Conservation (phyloP, 2,329 filamentous ascomycete genomes). For the Huntiella bhutanensis region DNA sequence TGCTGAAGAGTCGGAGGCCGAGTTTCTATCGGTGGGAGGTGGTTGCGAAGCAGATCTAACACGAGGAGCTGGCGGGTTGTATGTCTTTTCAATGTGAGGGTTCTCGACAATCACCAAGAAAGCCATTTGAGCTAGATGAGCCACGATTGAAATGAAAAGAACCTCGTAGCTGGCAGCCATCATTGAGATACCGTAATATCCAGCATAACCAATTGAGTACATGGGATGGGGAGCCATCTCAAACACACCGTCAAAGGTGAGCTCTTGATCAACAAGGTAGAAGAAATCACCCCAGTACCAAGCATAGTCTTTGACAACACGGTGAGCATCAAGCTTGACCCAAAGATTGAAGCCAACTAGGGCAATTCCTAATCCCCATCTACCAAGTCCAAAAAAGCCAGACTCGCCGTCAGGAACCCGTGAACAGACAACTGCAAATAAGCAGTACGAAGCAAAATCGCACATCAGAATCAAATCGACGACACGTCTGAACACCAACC, state of each 20-base stretch:
- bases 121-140: slow-evolving; percentile 82
- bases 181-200: slow-evolving; percentile 95
- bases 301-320: slow-evolving; percentile 95
- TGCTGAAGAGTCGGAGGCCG: not conserved
- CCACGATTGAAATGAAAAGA: slow-evolving; percentile 86
- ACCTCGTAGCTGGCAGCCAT: slow-evolving; percentile 98
- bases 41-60: slow-evolving; percentile 25
- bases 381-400: slow-evolving; percentile 44
- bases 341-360: slow-evolving; percentile 90
- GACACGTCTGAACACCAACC: slow-evolving; percentile 86
- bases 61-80: slow-evolving; percentile 73
- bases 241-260: slow-evolving; percentile 97
- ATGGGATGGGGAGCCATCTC: slow-evolving; percentile 98
- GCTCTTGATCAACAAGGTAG: slow-evolving; percentile 90
- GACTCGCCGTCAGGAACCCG: slow-evolving; percentile 56
- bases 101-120: slow-evolving; percentile 88
- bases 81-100: slow-evolving; percentile 94
- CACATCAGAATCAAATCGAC: slow-evolving; percentile 98
- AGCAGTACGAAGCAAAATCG: slow-evolving; percentile 91
- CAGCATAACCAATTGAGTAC: slow-evolving; percentile 96
- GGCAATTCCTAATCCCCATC: slow-evolving; percentile 61
- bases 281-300: slow-evolving; percentile 99
- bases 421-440: slow-evolving; percentile 82
- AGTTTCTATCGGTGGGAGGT: not conserved
- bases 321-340: slow-evolving; percentile 95